Base-by-base conservation (phyloP, 371 early-diverging fungal species). In the Rozella allomycis region DNA sequence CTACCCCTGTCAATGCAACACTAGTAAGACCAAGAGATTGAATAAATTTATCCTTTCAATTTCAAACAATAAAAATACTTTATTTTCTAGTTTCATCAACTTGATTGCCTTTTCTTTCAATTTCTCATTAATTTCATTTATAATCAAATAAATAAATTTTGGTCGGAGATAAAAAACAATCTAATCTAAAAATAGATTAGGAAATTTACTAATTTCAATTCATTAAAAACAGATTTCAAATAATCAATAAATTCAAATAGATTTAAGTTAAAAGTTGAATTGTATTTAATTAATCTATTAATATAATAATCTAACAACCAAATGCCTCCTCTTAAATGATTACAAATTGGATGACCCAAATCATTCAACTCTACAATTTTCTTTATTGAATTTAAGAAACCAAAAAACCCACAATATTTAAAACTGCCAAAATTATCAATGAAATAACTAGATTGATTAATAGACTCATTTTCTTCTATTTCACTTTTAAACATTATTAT, bases 231-330 rank as follows among this genome's bases (percentile, higher is more conserved):
- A n/a, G n/a, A n/a, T n/a, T n/a, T n/a, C n/a, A n/a, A n/a, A n/a
- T n/a, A n/a, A n/a, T n/a, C n/a, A n/a, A n/a, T n/a, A n/a, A n/a
- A n/a, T n/a, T n/a, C n/a, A n/a, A n/a, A n/a, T n/a, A n/a, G n/a
- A n/a, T n/a, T n/a, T n/a, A n/a, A n/a, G n/a, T n/a, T n/a, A n/a
- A n/a, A n/a, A n/a, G n/a, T n/a, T n/a, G n/a, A n/a, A n/a, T n/a
- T n/a, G n/a, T 70, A 73, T 43, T 61, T 60, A 16, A 61, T 45
- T 19, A 94, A 55, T 2, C 91, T 70, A 23, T 59, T 47, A 9
- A 71, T 49, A 16, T 69, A 54, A 40, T 88, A 94, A 35, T 90
- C 87, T 37, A 81, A 46, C 10, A 86, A 75, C 96, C 96, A 94
- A 17, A 53, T 45, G 1, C 96, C 96, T 14, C 66, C 62, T 14